Percentiles rank a stretch among this genome's conserved stretches.
Conservation (phyloP, 2,329 filamentous ascomycete genomes). For the Ascochyta pisi region DNA sequence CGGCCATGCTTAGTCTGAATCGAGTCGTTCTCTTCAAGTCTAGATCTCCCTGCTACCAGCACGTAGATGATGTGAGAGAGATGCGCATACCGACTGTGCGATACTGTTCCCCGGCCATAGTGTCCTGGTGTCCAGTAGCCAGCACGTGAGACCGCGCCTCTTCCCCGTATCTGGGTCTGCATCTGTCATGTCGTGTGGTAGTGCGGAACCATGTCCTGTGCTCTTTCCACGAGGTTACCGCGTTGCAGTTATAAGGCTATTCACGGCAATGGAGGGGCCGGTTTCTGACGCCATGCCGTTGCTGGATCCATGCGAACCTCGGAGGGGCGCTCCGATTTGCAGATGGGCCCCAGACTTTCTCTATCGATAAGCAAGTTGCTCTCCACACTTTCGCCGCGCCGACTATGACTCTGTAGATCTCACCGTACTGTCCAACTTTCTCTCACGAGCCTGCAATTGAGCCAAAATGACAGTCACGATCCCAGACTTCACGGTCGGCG, state of each 20-base stretch:
- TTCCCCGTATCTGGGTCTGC: conserved; percentile 14
- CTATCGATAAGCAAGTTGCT: conserved; percentile 10
- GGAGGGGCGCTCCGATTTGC: conserved; percentile 7
- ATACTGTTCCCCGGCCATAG: conserved; percentile 58
- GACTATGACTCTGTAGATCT: conserved; percentile 10
- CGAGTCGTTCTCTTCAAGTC: conserved; percentile 1
- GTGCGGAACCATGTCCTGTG: neutral
- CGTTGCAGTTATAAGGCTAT: conserved; percentile 20
- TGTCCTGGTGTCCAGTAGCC: conserved; percentile 58
- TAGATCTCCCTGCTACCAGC: neutral
- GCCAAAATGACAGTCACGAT: conserved; percentile 32
- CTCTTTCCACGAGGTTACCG: neutral
- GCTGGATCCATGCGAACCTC: conserved; percentile 1
- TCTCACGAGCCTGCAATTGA: neutral
- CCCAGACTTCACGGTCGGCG: conserved; percentile 61
- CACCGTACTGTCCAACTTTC: neutral
- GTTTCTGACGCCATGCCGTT: neutral
- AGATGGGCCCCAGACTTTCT: conserved; percentile 14
- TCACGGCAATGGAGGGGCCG: conserved; percentile 26
- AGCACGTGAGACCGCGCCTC: conserved; percentile 49
- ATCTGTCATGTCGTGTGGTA: conserved; percentile 23
- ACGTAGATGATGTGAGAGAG: neutral
- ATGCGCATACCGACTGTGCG: conserved; percentile 20
- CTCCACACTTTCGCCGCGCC: conserved; percentile 12
- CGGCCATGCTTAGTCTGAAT: conserved; percentile 15